Conservation (phyloP, 2,329 filamentous ascomycete species). For the Pseudogymnoascus sp. region DNA sequence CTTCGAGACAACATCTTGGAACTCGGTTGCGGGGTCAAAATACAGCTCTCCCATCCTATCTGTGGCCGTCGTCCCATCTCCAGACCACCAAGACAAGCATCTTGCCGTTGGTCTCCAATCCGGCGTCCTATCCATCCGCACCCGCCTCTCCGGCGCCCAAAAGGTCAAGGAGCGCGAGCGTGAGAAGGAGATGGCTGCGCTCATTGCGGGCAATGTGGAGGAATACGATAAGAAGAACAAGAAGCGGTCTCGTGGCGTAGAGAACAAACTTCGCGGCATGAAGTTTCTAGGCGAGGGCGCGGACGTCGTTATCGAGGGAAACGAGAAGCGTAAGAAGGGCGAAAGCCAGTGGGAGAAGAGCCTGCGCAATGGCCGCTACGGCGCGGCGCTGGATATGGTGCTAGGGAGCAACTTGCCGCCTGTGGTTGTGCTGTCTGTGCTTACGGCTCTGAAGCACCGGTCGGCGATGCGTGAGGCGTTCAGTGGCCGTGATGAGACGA, state of each 20-base stretch:
- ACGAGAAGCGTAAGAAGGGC: slow-evolving; percentile 57
- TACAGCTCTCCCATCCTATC: slow-evolving; percentile 88
- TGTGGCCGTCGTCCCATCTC: slow-evolving; percentile 62
- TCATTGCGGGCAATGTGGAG: slow-evolving; percentile 71
- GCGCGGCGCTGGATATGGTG: slow-evolving; percentile 71
- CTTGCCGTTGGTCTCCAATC: slow-evolving; percentile 92
- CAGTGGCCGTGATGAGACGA: slow-evolving; percentile 70
- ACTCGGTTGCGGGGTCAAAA: slow-evolving; percentile 90
- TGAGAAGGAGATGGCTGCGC: slow-evolving; percentile 76
- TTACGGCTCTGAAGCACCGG: slow-evolving; percentile 81
- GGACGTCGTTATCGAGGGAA: slow-evolving; percentile 80
- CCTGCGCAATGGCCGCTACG: slow-evolving; percentile 72
- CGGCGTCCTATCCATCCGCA: slow-evolving; percentile 84
- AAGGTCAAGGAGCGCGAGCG: slow-evolving; percentile 70
- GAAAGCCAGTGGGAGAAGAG: slow-evolving; percentile 74
- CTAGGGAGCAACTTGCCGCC: slow-evolving; percentile 55
- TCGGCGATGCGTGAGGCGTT: slow-evolving; percentile 78
- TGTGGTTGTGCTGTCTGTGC: slow-evolving; percentile 64
- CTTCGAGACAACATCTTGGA: slow-evolving; percentile 91
- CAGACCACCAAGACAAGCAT: slow-evolving; percentile 76
- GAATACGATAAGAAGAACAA: slow-evolving; percentile 68
- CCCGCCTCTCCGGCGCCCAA: slow-evolving; percentile 76
- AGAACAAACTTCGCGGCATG: slow-evolving; percentile 59
- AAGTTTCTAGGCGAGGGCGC: slow-evolving; percentile 79
- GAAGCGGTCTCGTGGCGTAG: slow-evolving; percentile 53